These are phyloP conservation scores for Orbilia brochopaga DNA, from an alignment of 2,329 filamentous ascomycete genomes.

Conservation along the genomic window DNA sequence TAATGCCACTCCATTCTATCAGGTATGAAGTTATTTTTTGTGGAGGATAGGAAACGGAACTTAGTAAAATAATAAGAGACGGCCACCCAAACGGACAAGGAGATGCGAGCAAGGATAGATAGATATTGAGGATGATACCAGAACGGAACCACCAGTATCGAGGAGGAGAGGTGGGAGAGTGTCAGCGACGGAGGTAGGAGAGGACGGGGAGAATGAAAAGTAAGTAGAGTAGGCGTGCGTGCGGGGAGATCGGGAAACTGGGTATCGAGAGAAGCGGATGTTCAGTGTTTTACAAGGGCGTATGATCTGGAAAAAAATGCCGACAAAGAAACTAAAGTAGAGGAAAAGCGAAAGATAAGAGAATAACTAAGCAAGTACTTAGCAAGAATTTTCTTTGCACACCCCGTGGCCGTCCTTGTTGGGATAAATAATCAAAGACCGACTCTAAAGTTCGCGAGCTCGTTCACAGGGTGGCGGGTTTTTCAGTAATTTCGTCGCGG, in stretches of 20 bases:
- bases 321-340: slow-evolving; percentile 28
- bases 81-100: slow-evolving; percentile 16
- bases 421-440: slow-evolving; percentile 11
- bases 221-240: slow-evolving; percentile 18
- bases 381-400: slow-evolving; percentile 1
- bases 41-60: slow-evolving; percentile 12
- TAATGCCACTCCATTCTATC: slow-evolving; percentile 49
- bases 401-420: slow-evolving; percentile 1
- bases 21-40: slow-evolving; percentile 32
- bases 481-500: slow-evolving; percentile 3
- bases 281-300: slow-evolving; percentile 39
- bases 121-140: no score
- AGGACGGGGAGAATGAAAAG: slow-evolving; percentile 8
- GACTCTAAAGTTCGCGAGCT: background rate
- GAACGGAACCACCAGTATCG: no score
- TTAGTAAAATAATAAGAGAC: background rate
- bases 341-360: slow-evolving; percentile 49
- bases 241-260: slow-evolving; percentile 17
- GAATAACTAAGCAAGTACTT: no score
- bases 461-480: slow-evolving; percentile 10
- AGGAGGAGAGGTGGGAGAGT: background rate
- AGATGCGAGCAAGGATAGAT: background rate
- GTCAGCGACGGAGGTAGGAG: slow-evolving; percentile 6
- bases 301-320: slow-evolving; percentile 22
- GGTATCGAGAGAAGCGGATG: slow-evolving; percentile 49